Conservation (phyloP, 345 rosid species). For the Pugionium dolabratum region DNA sequence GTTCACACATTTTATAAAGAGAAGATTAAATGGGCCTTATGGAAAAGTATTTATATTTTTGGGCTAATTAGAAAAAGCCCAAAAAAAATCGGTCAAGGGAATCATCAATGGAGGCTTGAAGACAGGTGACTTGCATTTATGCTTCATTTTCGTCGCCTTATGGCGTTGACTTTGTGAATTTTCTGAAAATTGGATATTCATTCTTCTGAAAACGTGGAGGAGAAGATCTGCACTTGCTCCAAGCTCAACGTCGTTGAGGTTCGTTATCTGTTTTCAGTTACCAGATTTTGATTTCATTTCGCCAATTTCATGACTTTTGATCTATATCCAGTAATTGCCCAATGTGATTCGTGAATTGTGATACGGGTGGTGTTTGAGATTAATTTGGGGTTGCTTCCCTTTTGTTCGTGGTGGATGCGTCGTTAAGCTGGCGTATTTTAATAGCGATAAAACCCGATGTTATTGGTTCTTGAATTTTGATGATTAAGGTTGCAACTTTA, state of each 20-base stretch:
- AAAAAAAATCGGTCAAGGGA: slow-evolving; percentile 6
- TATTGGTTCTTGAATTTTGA: slow-evolving; percentile 2
- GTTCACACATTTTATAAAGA: background rate
- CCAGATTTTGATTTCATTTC: background rate
- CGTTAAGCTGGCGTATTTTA: background rate
- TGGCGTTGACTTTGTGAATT: slow-evolving; percentile 17
- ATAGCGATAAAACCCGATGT: background rate
- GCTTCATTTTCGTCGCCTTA: slow-evolving; percentile 15
- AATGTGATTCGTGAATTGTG: background rate
- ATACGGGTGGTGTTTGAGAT: background rate
- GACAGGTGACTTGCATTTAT: background rate
- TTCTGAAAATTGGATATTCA: background rate
- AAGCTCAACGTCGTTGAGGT: slow-evolving; percentile 15
- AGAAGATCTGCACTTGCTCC: slow-evolving; percentile 28
- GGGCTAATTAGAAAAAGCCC: slow-evolving; percentile 8
- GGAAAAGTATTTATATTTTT: background rate
- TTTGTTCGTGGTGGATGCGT: background rate
- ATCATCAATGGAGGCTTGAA: slow-evolving; percentile 6
- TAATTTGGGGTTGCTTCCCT: slow-evolving; percentile 1
- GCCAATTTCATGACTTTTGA: slow-evolving; percentile 12
- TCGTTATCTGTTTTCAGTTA: slow-evolving; percentile 3
- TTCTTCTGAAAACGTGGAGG: slow-evolving; percentile 15
- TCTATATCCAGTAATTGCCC: background rate
- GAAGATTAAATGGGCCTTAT: slow-evolving; percentile 5
- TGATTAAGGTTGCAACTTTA: slow-evolving; percentile 1